Percentiles rank a stretch among this genome's conserved stretches.
These are phyloP conservation scores for Neurospora sp. DNA, from an alignment of 495 filamentous ascomycete species.

Conservation along the genomic window DNA sequence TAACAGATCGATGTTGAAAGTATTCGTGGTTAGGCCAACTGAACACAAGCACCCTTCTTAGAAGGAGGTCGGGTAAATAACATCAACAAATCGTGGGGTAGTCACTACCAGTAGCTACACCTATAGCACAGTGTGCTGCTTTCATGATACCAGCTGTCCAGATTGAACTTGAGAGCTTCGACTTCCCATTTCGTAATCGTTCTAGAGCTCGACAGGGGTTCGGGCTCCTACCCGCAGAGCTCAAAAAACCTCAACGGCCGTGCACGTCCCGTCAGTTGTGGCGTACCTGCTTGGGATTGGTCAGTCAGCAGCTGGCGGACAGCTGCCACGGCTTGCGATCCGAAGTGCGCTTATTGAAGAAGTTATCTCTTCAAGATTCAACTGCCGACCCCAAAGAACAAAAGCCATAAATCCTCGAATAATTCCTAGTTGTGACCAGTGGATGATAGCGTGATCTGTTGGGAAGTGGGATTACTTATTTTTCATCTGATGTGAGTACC, in stretches of 20 bases:
- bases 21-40: background rate
- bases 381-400: background rate
- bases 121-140: background rate
- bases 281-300: background rate
- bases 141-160: background rate
- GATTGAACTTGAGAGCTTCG: background rate
- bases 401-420: background rate
- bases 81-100: background rate
- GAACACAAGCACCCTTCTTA: background rate
- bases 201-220: background rate
- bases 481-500: background rate
- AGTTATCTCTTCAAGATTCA: background rate
- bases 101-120: background rate
- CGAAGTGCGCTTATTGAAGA: background rate
- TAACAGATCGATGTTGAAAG: background rate
- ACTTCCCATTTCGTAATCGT: background rate
- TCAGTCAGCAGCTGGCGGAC: background rate
- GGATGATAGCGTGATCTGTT: background rate
- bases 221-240: background rate
- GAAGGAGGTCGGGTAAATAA: background rate
- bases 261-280: background rate
- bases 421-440: background rate
- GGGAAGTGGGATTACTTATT: background rate
- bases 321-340: background rate
- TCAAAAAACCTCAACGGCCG: background rate